Evolutionary conservation across 1,284 basidiomycete genomes (phyloP).

Genomic region (Trichosporon sp.): DNA sequence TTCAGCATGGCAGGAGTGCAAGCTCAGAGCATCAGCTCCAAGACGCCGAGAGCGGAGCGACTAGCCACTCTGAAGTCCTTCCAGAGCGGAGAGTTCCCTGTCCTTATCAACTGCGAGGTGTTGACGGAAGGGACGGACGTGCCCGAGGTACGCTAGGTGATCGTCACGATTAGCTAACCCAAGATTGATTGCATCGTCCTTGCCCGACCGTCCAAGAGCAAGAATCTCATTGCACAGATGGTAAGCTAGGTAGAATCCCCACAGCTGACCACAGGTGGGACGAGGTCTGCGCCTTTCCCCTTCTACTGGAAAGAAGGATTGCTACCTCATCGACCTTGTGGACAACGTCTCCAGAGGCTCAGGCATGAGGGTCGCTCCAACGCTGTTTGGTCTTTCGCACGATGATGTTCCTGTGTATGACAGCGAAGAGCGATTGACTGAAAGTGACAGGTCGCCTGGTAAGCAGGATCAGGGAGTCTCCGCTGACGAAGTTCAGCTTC

Average conservation of each 20-base stretch:
- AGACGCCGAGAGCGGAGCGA: constrained; percentile 69
- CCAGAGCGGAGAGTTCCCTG: constrained; percentile 72
- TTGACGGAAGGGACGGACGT: constrained; percentile 90
- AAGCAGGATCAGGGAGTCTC: neutral
- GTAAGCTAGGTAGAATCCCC: constrained; percentile 56
- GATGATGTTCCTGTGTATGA: constrained; percentile 61
- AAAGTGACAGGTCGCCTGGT: neutral
- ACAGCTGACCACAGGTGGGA: constrained; percentile 67
- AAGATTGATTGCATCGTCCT: constrained; percentile 87
- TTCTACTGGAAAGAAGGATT: constrained; percentile 77
- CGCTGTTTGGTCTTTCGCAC: constrained; percentile 71
- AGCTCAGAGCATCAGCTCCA: constrained; percentile 76
- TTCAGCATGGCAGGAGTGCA: constrained; percentile 81
- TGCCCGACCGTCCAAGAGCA: constrained; percentile 81
- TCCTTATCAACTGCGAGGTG: constrained; percentile 90
- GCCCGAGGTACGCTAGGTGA: constrained; percentile 62
- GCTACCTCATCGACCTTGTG: constrained; percentile 88
- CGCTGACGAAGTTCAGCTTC: neutral
- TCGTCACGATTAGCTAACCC: neutral
- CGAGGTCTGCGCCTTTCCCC: constrained; percentile 87
- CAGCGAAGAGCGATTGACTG: constrained; percentile 58
- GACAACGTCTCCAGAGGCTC: constrained; percentile 71
- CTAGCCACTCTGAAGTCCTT: constrained; percentile 71
- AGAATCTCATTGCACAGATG: constrained; percentile 92
- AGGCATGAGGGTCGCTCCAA: constrained; percentile 78